These are phyloP conservation scores for Ogataea nonfermentans DNA, from an alignment of 805 yeast genomes.

Conservation along the genomic window DNA sequence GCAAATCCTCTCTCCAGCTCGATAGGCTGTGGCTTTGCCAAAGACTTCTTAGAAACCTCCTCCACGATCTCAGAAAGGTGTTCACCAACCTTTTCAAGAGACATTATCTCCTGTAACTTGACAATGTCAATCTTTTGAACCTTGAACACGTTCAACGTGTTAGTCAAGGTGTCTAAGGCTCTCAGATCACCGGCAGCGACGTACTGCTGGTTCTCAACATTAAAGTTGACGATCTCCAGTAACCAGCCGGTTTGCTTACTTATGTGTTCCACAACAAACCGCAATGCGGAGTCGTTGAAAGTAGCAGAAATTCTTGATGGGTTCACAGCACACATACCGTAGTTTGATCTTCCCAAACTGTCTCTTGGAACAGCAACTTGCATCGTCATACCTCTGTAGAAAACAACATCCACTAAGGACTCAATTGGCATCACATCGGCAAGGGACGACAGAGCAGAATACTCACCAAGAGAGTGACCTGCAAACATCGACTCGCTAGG, in stretches of 20 bases:
- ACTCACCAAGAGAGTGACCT: constrained; percentile 99
- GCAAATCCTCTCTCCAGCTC: constrained; percentile 98
- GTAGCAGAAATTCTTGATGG: constrained; percentile 90
- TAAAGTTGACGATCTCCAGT: constrained; percentile 95
- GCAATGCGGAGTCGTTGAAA: constrained; percentile 88
- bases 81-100: constrained; percentile 83
- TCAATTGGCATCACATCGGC: constrained; percentile 99
- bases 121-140: constrained; percentile 91
- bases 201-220: constrained; percentile 97
- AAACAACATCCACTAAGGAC: constrained; percentile 93
- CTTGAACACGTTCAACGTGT: constrained; percentile 90
- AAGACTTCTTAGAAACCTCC: constrained; percentile 78
- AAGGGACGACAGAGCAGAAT: constrained; percentile 93
- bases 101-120: constrained; percentile 76
- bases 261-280: constrained; percentile 91
- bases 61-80: constrained; percentile 85
- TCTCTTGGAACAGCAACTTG: constrained; percentile 99
- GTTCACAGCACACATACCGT: constrained; percentile 98
- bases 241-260: constrained; percentile 85
- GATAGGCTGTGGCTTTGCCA: constrained; percentile 93
- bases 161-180: constrained; percentile 88
- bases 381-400: constrained; percentile 99
- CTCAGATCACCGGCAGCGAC: constrained; percentile 99
- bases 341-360: constrained; percentile 90
- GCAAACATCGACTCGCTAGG: constrained; percentile 94